phyloP scores from a whole-genome alignment of 306 rosid species.

The Begonia peltatifolia region DNA sequence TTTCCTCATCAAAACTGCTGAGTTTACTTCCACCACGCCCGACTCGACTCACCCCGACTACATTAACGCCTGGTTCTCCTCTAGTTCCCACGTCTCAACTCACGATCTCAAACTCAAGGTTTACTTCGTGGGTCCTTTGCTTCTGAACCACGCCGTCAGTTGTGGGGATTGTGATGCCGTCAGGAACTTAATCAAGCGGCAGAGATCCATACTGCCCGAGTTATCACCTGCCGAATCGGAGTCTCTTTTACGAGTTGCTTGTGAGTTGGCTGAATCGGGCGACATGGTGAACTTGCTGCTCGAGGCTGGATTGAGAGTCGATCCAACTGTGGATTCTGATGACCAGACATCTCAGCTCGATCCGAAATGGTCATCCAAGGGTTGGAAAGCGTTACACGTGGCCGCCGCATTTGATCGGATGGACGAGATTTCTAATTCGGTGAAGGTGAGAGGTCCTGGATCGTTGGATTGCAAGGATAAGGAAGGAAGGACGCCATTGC shows the following conservation, averaged over 20 bases:
- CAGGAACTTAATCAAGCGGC: constrained; percentile 43
- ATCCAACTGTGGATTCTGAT: constrained; percentile 5
- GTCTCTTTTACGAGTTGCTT: constrained; percentile 37
- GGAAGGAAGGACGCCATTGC: constrained; percentile 20
- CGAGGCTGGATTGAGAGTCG: constrained; percentile 55
- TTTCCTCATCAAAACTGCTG: constrained; percentile 43
- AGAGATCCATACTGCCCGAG: constrained; percentile 33
- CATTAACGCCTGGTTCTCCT: constrained; percentile 18
- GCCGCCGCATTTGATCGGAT: constrained; percentile 22
- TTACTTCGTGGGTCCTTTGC: constrained; percentile 43
- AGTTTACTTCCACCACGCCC: background rate
- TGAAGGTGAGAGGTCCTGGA: constrained; percentile 5
- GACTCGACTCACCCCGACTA: constrained; percentile 2
- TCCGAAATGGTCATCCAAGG: constrained; percentile 11
- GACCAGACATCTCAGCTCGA: background rate
- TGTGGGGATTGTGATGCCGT: constrained; percentile 31
- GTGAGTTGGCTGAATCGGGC: constrained; percentile 42
- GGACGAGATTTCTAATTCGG: constrained; percentile 8
- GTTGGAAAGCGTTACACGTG: constrained; percentile 28
- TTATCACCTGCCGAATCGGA: constrained; percentile 23
- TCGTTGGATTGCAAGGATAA: constrained; percentile 15
- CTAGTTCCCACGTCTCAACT: constrained; percentile 9
- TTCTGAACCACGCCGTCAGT: constrained; percentile 34
- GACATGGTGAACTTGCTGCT: constrained; percentile 47
- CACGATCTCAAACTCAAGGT: constrained; percentile 44